phyloP scores from a whole-genome alignment of 176 grass and related monocot genomes.

The Bolboschoenus planiculmis region DNA sequence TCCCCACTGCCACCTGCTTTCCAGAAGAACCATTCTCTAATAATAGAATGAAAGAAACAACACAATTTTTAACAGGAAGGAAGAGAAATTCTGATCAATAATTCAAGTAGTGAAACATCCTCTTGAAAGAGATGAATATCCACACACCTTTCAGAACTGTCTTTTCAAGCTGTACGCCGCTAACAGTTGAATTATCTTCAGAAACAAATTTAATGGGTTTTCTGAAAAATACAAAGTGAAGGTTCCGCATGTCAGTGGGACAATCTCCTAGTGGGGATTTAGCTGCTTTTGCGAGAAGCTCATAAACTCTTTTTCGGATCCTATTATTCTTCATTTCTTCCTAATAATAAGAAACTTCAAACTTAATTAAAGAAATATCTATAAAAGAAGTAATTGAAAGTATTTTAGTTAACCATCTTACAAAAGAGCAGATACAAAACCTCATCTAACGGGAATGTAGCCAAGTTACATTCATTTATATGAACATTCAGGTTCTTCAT shows the following conservation, averaged over 20 bases:
- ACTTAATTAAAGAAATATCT: neutral
- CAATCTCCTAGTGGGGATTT: conserved; percentile 11
- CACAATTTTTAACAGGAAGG: neutral
- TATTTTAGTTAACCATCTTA: neutral
- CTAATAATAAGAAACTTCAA: conserved; percentile 29
- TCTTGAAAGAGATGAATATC: neutral
- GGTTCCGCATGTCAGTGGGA: conserved; percentile 40
- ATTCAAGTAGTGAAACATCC: neutral
- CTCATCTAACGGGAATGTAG: conserved; percentile 50
- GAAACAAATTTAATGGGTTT: conserved; percentile 60
- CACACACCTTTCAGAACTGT: conserved; percentile 61
- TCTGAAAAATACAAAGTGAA: conserved; percentile 80
- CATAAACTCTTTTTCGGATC: conserved; percentile 65
- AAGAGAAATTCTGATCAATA: neutral
- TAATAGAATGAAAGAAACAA: conserved; percentile 26
- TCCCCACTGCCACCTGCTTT: conserved; percentile 63
- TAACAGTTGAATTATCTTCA: conserved; percentile 42
- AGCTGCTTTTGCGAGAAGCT: conserved; percentile 71
- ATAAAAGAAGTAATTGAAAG: neutral
- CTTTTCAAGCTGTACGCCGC: conserved; percentile 56
- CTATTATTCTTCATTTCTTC: conserved; percentile 77
- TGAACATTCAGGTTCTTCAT: conserved; percentile 60
- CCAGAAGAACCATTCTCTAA: conserved; percentile 53
- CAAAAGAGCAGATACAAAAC: conserved; percentile 29
- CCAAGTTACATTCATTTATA: conserved; percentile 51